Percentiles rank a stretch among this genome's conserved stretches.
Conservation (phyloP, 306 rosid genomes). For the Datisca glomerata region DNA sequence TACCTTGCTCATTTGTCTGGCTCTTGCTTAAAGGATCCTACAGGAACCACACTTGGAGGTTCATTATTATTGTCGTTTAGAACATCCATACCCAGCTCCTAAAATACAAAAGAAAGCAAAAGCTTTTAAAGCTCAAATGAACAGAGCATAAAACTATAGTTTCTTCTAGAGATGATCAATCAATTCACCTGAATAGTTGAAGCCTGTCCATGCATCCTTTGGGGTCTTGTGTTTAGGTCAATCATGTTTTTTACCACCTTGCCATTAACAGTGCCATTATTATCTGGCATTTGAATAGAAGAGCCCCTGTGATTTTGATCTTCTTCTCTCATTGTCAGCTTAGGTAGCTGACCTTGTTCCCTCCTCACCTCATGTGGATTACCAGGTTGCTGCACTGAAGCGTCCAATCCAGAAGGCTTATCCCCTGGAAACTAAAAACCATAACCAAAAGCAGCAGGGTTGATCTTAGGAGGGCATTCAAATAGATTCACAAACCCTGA, state of each 20-base stretch:
- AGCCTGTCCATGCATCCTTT: conserved; percentile 67
- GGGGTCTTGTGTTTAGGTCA: conserved; percentile 91
- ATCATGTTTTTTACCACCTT: conserved; percentile 70
- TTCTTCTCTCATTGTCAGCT: conserved; percentile 19
- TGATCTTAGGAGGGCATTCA: no score
- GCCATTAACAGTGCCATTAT: conserved; percentile 45
- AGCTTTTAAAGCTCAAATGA: no score
- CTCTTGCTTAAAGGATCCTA: no score
- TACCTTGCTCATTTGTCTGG: no score
- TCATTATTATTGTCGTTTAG: no score
- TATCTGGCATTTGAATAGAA: conserved; percentile 26
- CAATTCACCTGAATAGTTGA: conserved; percentile 69
- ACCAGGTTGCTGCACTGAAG: conserved; percentile 25
- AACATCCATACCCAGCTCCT: no score
- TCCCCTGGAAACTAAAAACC: conserved; percentile 84
- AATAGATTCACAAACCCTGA: no score
- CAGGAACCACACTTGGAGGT: no score
- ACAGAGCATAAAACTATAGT: no score
- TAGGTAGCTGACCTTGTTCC: conserved; percentile 19
- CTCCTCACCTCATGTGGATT: conserved; percentile 38
- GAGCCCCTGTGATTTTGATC: conserved; percentile 53
- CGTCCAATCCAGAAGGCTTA: conserved; percentile 45
- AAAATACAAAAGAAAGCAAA: no score
- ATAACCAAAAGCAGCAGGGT: conserved; percentile 19
- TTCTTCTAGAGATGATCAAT: no score